phyloP scores from a whole-genome alignment of 225 moss, liverwort and hornwort genomes.

The Polytrichum commune region DNA sequence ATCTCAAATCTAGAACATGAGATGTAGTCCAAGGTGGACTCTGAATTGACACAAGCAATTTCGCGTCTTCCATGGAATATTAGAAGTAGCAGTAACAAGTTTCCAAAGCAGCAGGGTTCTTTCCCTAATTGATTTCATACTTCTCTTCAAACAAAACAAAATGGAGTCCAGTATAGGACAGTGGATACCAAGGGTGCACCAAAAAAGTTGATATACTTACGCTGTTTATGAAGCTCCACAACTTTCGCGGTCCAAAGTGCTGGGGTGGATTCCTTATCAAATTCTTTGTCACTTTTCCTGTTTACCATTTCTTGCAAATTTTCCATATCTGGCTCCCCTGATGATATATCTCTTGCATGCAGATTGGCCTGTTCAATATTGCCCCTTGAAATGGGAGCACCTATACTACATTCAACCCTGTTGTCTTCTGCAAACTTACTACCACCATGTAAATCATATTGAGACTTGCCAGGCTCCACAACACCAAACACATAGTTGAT shows the following conservation, averaged over 20 bases:
- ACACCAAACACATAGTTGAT: neutral
- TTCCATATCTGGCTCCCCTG: neutral
- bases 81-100: neutral
- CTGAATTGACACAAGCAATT: neutral
- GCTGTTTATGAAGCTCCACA: conserved; percentile 16
- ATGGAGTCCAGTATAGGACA: too few relatives aligned
- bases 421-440: neutral
- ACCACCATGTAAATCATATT: neutral
- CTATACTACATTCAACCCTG: conserved; percentile 5
- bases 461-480: neutral
- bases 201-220: conserved; percentile 17
- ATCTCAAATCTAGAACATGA: neutral
- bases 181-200: neutral
- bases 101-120: neutral
- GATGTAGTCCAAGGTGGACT: neutral
- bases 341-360: neutral
- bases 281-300: neutral
- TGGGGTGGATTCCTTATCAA: neutral
- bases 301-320: accelerated
- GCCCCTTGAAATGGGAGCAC: neutral
- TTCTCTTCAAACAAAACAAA: too few relatives aligned
- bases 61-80: neutral
- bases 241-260: conserved; percentile 27
- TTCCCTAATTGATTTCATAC: neutral
- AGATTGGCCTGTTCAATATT: neutral